Base-by-base conservation (phyloP, 164 flowering plant genomes). In the Cinnamomum chago region DNA sequence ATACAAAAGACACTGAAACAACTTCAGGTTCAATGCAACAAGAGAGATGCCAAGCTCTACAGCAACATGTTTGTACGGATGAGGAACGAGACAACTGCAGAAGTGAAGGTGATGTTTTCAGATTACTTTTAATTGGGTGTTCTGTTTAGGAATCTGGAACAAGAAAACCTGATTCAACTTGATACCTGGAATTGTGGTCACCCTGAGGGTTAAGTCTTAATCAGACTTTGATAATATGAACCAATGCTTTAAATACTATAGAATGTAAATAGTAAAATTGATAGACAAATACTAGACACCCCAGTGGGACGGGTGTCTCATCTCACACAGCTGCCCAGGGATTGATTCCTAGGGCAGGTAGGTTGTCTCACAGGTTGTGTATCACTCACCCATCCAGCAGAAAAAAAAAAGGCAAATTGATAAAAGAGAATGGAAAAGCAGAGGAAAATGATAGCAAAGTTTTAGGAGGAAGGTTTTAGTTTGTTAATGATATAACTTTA, bases 11-110 rank as follows among this genome's bases (percentile, higher is more conserved):
- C 73, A 51, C 75, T 92, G 81, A 86, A 85, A 71, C 89, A 87
- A 78, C 87, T 79, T 75, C 82, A 87, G 82, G 82, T 72, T 18
- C 90, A 92, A 75, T 85, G 86, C 78, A 85, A 90, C 80, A 88
- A 82, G 86, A 84, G 83, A 81, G 92, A 90, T 76, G 87, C 94
- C 14, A 83, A 83, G 77, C 73, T 92, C 27, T 92, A 84, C 62
- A 9, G 75, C 33, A 88, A 86, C 79, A 92, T 92, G 89, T 84
- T 92, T 85, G 51, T 87, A 60, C 71, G 60, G n/a, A 76, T 75
- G 83, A 70, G 78, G 28, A 82, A 79, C 27, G 83, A 80, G 40
- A 22, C 80, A 7, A n/a, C 82, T 35, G 28, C 33, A 7, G 83
- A 79, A 71, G 70, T 80, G 27, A 86, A 86, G 85, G 90, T 85